Conservation (phyloP, 257 asterid species). For the Anisodus acutangulus region DNA sequence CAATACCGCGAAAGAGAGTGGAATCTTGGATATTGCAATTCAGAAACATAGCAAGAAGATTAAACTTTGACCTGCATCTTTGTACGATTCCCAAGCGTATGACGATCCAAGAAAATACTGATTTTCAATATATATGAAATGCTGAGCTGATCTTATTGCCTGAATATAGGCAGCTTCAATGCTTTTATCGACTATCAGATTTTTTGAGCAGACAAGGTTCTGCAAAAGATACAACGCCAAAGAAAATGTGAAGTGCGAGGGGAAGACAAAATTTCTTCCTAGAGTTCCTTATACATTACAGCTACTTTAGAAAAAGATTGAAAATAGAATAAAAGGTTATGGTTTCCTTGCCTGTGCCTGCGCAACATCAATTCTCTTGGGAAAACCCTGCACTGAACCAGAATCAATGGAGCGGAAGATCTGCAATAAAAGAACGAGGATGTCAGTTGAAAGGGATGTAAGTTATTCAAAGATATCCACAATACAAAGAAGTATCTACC, state of each 20-base stretch:
- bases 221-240: slow-evolving; percentile 42
- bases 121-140: slow-evolving; percentile 83
- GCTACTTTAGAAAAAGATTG: not conserved
- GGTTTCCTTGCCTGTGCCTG: slow-evolving; percentile 58
- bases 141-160: slow-evolving; percentile 93
- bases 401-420: slow-evolving; percentile 95
- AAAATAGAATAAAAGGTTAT: not conserved
- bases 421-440: slow-evolving; percentile 46
- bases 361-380: slow-evolving; percentile 60
- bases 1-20: not conserved
- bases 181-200: slow-evolving; percentile 76
- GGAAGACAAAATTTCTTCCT: not conserved
- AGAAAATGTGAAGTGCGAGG: not conserved
- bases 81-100: slow-evolving; percentile 85
- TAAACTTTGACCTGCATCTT: slow-evolving; percentile 69
- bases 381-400: slow-evolving; percentile 84
- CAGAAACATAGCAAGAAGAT: slow-evolving; percentile 28
- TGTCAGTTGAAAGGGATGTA: slow-evolving; percentile 31
- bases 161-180: slow-evolving; percentile 87
- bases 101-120: slow-evolving; percentile 95
- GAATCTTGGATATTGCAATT: not conserved
- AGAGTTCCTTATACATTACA: not conserved
- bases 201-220: slow-evolving; percentile 73
- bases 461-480: slow-evolving; percentile 33
- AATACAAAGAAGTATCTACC: slow-evolving; percentile 49